phyloP scores from a whole-genome alignment of 352 stramenopile genomes.

The Poterioochromonas sp. region DNA sequence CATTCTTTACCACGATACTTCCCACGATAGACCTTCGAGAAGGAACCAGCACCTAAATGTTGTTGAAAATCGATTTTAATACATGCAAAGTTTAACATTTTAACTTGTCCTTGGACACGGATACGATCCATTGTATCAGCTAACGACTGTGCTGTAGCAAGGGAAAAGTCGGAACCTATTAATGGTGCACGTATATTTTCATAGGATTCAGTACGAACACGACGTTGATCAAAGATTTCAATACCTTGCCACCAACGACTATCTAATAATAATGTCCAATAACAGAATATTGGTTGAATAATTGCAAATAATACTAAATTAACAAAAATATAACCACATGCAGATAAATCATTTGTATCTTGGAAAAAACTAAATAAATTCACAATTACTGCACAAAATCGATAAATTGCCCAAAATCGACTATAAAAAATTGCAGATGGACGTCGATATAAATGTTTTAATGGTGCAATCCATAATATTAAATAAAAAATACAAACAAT shows the following conservation, averaged over 20 bases:
- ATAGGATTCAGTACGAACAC: not conserved
- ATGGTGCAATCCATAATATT: not conserved
- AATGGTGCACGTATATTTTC: not conserved
- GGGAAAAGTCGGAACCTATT: not conserved
- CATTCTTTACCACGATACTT: slow-evolving; percentile 5
- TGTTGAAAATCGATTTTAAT: not conserved
- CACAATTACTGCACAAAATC: not conserved
- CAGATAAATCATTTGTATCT: not conserved
- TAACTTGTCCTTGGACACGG: not conserved
- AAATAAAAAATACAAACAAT: slow-evolving; percentile 3
- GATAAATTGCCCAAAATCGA: slow-evolving; percentile 12
- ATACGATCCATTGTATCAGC: slow-evolving; percentile 23
- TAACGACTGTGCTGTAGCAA: slow-evolving; percentile 10
- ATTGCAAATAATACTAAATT: not conserved
- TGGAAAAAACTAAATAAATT: not conserved
- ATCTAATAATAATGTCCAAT: slow-evolving; percentile 17
- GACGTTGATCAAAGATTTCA: not conserved
- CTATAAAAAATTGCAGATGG: slow-evolving; percentile 4
- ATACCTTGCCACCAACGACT: slow-evolving; percentile 29
- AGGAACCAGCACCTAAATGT: not conserved
- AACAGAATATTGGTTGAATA: not conserved
- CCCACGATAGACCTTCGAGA: not conserved
- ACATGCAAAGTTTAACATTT: slow-evolving; percentile 25
- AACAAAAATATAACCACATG: not conserved
- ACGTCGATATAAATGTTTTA: slow-evolving; percentile 2